Evolutionary conservation across 495 filamentous ascomycete species (phyloP).

Genomic region (Talaromyces liani): DNA sequence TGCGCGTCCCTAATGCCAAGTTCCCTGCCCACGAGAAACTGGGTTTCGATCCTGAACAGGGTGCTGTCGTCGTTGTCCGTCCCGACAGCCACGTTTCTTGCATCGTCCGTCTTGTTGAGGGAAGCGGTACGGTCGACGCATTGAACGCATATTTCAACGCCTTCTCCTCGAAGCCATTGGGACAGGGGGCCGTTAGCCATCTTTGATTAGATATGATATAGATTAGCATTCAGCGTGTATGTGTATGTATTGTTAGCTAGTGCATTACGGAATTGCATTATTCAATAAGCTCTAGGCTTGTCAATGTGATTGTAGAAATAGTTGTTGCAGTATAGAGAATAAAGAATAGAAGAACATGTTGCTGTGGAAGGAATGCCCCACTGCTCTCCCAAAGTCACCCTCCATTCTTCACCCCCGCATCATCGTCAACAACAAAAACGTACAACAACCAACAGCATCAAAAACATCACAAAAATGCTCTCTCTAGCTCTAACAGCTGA

Average conservation of each 20-base stretch:
- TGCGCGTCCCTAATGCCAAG: slow-evolving; percentile 55
- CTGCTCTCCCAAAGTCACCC: background rate
- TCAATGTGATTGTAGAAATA: background rate
- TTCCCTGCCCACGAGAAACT: slow-evolving; percentile 82
- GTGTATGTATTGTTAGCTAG: background rate
- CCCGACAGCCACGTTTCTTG: slow-evolving; percentile 84
- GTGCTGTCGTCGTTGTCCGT: slow-evolving; percentile 72
- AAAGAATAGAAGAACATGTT: background rate
- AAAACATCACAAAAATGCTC: slow-evolving; percentile 49
- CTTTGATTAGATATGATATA: slow-evolving; percentile 18
- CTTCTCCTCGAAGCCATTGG: slow-evolving; percentile 44
- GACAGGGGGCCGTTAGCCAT: slow-evolving; percentile 33
- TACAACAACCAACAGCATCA: background rate
- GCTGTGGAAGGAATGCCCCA: background rate
- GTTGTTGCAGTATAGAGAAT: background rate
- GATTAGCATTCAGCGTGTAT: background rate
- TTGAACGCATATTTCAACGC: slow-evolving; percentile 75
- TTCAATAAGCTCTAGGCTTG: background rate
- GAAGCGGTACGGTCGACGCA: slow-evolving; percentile 69
- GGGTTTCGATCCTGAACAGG: slow-evolving; percentile 64
- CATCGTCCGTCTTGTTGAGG: slow-evolving; percentile 64
- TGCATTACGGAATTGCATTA: background rate
- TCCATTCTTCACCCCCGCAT: background rate
- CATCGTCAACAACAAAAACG: background rate
- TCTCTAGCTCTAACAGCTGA: slow-evolving; percentile 75